Conservation (phyloP, 331 rosid species). For the Saraca asoca region DNA sequence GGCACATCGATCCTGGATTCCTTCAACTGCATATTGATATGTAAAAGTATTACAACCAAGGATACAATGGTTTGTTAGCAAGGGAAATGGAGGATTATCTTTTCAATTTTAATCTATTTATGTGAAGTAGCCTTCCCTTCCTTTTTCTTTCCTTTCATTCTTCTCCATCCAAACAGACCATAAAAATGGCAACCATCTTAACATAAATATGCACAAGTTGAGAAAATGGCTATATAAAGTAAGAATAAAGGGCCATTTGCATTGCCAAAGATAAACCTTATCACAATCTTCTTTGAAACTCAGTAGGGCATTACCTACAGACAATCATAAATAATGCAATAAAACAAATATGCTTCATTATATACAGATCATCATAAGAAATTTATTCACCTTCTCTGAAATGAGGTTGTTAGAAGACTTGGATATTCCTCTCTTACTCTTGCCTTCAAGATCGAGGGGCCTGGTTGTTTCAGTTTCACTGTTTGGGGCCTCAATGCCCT, state of each 20-base stretch:
- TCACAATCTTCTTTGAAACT: no score
- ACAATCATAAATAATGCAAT: slow-evolving; percentile 15
- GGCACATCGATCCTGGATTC: slow-evolving; percentile 56
- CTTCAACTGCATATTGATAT: slow-evolving; percentile 51
- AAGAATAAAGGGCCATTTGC: no score
- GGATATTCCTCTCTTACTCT: slow-evolving; percentile 54
- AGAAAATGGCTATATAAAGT: no score
- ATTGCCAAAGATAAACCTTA: no score
- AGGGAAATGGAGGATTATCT: no score
- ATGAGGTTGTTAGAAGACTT: slow-evolving; percentile 39
- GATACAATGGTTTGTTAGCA: neutral
- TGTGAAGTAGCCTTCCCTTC: no score
- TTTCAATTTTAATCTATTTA: no score
- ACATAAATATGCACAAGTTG: no score
- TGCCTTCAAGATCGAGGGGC: slow-evolving; percentile 50
- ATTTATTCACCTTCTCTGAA: slow-evolving; percentile 57
- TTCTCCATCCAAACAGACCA: no score
- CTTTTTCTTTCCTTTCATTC: no score
- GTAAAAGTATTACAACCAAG: neutral
- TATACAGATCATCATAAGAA: neutral
- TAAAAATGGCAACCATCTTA: no score
- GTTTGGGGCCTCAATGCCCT: slow-evolving; percentile 32
- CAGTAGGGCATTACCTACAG: no score
- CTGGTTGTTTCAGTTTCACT: slow-evolving; percentile 46
- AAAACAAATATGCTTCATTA: slow-evolving; percentile 5